Conservation (phyloP, 1,284 basidiomycete species). For the Pholiota adiposa region DNA sequence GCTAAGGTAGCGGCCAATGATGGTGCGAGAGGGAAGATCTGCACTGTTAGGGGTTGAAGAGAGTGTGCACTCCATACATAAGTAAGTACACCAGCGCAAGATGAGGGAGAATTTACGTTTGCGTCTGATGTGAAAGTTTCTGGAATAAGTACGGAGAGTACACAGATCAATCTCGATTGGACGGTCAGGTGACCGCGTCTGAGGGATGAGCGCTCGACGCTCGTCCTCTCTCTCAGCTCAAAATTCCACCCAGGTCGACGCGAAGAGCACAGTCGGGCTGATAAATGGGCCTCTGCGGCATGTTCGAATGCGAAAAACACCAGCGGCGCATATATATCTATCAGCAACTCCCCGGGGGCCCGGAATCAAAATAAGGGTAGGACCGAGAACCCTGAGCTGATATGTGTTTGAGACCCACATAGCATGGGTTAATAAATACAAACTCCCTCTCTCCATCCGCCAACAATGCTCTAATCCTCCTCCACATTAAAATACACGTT, state of each 20-base stretch:
- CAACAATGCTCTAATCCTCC: slow-evolving; percentile 5
- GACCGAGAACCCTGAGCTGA: neutral
- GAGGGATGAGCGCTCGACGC: neutral
- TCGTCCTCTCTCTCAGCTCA: neutral
- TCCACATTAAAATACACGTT: slow-evolving; percentile 8
- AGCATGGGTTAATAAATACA: slow-evolving; percentile 6
- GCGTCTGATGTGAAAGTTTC: slow-evolving; percentile 4
- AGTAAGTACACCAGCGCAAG: too few relatives aligned
- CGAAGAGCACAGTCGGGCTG: neutral
- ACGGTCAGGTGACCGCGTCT: slow-evolving; percentile 19
- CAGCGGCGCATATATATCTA: neutral
- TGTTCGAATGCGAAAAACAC: neutral
- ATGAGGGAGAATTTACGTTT: neutral
- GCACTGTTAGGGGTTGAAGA: neutral
- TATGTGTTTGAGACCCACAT: slow-evolving; percentile 4
- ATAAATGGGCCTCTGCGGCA: neutral
- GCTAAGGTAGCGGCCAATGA: neutral
- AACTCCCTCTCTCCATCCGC: neutral
- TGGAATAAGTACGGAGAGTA: neutral
- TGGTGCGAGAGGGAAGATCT: neutral
- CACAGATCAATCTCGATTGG: slow-evolving; percentile 9
- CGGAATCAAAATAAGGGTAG: neutral
- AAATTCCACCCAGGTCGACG: neutral
- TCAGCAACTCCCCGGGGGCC: neutral
- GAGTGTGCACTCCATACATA: neutral